phyloP scores from a whole-genome alignment of 768 basidiomycete genomes.

The Cantharellus cinnabarinus region DNA sequence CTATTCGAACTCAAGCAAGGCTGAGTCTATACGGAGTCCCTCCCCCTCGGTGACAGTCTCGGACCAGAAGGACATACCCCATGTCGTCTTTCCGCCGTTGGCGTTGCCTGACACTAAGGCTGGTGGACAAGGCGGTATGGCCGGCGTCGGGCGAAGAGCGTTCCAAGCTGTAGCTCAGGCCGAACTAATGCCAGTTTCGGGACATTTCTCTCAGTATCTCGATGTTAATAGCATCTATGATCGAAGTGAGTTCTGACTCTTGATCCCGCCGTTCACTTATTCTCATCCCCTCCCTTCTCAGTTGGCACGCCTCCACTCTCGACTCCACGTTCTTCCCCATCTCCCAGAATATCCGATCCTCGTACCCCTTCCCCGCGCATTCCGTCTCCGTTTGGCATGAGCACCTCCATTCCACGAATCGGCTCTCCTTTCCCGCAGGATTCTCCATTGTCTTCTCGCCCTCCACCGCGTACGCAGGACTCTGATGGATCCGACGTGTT shows the following conservation, averaged over 20 bases:
- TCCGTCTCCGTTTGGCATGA: neutral
- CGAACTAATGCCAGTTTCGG: constrained; percentile 4
- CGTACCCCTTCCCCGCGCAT: constrained; percentile 12
- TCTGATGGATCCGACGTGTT: too few relatives aligned
- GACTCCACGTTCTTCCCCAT: constrained; percentile 13
- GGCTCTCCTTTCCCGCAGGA: neutral
- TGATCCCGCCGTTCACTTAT: neutral
- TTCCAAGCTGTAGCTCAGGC: constrained; percentile 18
- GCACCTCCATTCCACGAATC: too few relatives aligned
- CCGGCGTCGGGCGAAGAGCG: constrained; percentile 21
- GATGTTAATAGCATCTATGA: constrained; percentile 22
- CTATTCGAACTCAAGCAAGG: neutral
- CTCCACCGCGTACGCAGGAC: too few relatives aligned
- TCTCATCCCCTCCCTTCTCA: neutral
- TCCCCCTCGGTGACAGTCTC: neutral
- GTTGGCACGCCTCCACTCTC: constrained; percentile 16
- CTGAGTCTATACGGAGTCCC: neutral
- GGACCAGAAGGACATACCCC: neutral
- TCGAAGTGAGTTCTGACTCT: neutral
- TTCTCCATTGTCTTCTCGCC: too few relatives aligned
- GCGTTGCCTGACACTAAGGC: constrained; percentile 8
- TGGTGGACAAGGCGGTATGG: constrained; percentile 20
- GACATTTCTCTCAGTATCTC: constrained; percentile 19
- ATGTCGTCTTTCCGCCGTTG: constrained; percentile 2
- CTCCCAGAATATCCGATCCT: constrained; percentile 8